These are phyloP conservation scores for Phylloporus sp. DNA, from an alignment of 768 basidiomycete genomes.

Conservation along the genomic window DNA sequence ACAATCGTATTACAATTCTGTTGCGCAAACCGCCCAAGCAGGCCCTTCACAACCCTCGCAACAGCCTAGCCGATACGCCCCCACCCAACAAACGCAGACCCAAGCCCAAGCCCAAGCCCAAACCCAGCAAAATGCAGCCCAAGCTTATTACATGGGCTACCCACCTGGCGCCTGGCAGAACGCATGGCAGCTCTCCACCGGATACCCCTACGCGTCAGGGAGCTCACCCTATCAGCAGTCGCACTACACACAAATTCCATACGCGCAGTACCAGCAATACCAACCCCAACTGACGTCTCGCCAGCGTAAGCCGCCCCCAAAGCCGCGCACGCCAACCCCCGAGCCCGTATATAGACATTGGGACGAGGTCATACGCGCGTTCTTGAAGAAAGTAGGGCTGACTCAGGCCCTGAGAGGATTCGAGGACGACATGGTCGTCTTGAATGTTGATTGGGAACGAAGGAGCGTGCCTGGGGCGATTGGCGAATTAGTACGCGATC, in stretches of 20 bases:
- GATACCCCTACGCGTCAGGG: slow-evolving; percentile 30
- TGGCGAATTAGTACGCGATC: slow-evolving; percentile 42
- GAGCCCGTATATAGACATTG: slow-evolving; percentile 52
- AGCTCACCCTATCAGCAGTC: slow-evolving; percentile 31
- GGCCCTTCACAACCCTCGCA: slow-evolving; percentile 17
- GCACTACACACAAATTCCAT: slow-evolving; percentile 32
- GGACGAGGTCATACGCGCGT: slow-evolving; percentile 53
- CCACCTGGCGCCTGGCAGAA: slow-evolving; percentile 31
- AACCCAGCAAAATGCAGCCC: slow-evolving; percentile 25
- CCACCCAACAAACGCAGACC: slow-evolving; percentile 15
- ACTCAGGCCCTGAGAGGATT: slow-evolving; percentile 58
- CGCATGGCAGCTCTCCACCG: slow-evolving; percentile 32
- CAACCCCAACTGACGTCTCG: slow-evolving; percentile 24
- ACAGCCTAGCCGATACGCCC: slow-evolving; percentile 16
- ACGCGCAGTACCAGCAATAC: slow-evolving; percentile 32
- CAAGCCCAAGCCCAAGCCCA: slow-evolving; percentile 17
- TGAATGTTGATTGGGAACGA: slow-evolving; percentile 63
- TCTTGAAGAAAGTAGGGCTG: slow-evolving; percentile 51
- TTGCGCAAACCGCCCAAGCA: slow-evolving; percentile 13
- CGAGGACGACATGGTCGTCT: slow-evolving; percentile 65
- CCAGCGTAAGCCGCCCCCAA: slow-evolving; percentile 27
- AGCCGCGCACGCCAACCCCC: slow-evolving; percentile 32
- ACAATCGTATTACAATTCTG: slow-evolving; percentile 11
- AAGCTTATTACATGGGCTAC: slow-evolving; percentile 33
- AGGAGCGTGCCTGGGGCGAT: slow-evolving; percentile 53